These are phyloP conservation scores for Piedraia hortae DNA, from an alignment of 2,329 filamentous ascomycete species.

Conservation along the genomic window DNA sequence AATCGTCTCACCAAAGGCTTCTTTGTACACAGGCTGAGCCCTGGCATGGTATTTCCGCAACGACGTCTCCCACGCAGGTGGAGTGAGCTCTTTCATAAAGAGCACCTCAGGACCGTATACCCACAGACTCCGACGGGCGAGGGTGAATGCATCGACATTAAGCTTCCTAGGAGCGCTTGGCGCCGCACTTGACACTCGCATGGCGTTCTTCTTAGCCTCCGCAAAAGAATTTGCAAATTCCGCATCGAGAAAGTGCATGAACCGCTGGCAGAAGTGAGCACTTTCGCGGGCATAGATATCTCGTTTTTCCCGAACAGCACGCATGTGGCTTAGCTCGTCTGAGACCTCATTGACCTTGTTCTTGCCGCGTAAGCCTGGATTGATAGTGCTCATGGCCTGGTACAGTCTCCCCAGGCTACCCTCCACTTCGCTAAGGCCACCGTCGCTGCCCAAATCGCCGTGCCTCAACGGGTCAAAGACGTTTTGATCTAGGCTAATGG, in stretches of 20 bases:
- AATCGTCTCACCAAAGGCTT: slow-evolving; percentile 53
- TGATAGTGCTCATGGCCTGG: slow-evolving; percentile 80
- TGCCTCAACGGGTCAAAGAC: slow-evolving; percentile 48
- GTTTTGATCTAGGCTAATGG: slow-evolving; percentile 56
- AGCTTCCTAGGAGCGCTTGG: slow-evolving; percentile 23
- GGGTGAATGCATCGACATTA: slow-evolving; percentile 39
- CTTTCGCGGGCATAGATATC: slow-evolving; percentile 63
- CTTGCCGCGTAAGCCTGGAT: slow-evolving; percentile 24
- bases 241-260: slow-evolving; percentile 56
- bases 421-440: slow-evolving; percentile 55
- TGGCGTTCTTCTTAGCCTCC: slow-evolving; percentile 18
- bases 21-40: slow-evolving; percentile 48
- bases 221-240: slow-evolving; percentile 50
- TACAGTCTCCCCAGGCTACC: slow-evolving; percentile 52
- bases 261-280: slow-evolving; percentile 44
- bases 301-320: slow-evolving; percentile 80
- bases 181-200: slow-evolving; percentile 11
- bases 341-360: neutral
- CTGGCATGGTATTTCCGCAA: slow-evolving; percentile 58
- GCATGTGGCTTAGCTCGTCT: slow-evolving; percentile 48
- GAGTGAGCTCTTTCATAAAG: slow-evolving; percentile 65
- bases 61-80: slow-evolving; percentile 52
- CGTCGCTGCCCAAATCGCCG: slow-evolving; percentile 41
- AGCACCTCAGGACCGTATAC: slow-evolving; percentile 67
- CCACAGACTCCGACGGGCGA: slow-evolving; percentile 51